These are phyloP conservation scores for Lanmaoa rubissima DNA, from an alignment of 768 basidiomycete genomes.

Conservation along the genomic window DNA sequence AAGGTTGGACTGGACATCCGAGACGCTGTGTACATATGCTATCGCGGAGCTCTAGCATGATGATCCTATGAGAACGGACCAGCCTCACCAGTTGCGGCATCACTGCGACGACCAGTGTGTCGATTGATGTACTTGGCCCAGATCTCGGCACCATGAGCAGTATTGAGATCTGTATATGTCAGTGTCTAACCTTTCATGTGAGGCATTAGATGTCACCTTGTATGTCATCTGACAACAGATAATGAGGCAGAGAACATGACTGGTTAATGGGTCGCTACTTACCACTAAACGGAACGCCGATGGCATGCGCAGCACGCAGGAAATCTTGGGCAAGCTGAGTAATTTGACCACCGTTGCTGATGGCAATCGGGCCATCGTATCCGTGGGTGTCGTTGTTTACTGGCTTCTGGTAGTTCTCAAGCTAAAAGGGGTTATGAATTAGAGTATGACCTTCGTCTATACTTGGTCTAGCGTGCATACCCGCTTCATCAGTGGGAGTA, in stretches of 20 bases:
- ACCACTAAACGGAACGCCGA: constrained; percentile 68
- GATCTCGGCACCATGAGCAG: constrained; percentile 62
- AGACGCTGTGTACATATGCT: constrained; percentile 71
- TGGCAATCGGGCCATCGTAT: constrained; percentile 72
- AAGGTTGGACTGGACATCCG: constrained; percentile 66
- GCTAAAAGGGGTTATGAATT: constrained; percentile 29
- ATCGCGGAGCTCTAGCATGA: not conserved
- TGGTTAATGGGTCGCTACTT: constrained; percentile 12
- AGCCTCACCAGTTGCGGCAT: constrained; percentile 61
- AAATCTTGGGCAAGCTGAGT: constrained; percentile 68
- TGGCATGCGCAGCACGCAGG: constrained; percentile 56
- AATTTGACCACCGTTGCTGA: constrained; percentile 66
- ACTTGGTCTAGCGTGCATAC: constrained; percentile 25
- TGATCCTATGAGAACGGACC: not conserved
- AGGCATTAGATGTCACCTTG: constrained; percentile 40
- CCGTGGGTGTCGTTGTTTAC: constrained; percentile 65
- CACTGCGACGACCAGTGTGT: constrained; percentile 68
- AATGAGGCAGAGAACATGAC: not conserved
- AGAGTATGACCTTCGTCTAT: not conserved
- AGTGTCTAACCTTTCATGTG: not conserved
- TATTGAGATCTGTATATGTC: constrained; percentile 46
- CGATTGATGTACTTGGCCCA: constrained; percentile 80
- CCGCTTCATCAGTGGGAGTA: constrained; percentile 71
- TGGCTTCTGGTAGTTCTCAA: constrained; percentile 79
- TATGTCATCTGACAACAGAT: constrained; percentile 49